Percentiles rank a stretch among this genome's conserved stretches.
These are phyloP conservation scores for Salix purpurea DNA, from an alignment of 345 rosid species.

Conservation along the genomic window DNA sequence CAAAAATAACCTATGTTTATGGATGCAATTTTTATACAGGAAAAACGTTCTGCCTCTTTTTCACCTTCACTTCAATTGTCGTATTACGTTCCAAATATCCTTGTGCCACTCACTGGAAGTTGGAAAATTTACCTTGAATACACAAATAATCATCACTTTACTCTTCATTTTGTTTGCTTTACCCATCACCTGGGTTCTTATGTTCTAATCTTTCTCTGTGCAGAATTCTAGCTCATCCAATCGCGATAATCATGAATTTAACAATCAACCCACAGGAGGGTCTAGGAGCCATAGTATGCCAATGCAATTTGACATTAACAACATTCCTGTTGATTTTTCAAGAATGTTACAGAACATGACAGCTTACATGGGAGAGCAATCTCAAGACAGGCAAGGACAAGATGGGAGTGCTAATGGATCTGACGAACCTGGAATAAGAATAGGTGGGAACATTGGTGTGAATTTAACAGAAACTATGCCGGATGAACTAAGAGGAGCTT, in stretches of 20 bases:
- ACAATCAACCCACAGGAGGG: slow-evolving; percentile 26
- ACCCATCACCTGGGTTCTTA: not conserved
- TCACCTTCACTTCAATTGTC: too few relatives aligned
- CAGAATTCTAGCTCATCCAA: slow-evolving; percentile 29
- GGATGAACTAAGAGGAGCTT: slow-evolving; percentile 51
- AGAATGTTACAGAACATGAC: slow-evolving; percentile 42
- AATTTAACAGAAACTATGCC: slow-evolving; percentile 44
- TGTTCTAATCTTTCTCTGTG: not conserved
- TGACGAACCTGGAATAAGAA: slow-evolving; percentile 36
- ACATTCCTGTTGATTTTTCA: slow-evolving; percentile 28
- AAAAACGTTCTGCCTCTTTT: too few relatives aligned
- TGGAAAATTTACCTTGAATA: too few relatives aligned
- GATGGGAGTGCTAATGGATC: slow-evolving; percentile 14
- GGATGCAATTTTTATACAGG: too few relatives aligned
- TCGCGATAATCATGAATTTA: slow-evolving; percentile 26
- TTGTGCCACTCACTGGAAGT: too few relatives aligned
- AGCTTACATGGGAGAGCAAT: slow-evolving; percentile 28
- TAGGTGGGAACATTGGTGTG: slow-evolving; percentile 39
- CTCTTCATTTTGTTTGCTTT: not conserved
- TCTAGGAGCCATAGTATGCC: slow-evolving; percentile 25
- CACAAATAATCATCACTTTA: not conserved
- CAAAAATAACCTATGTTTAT: too few relatives aligned
- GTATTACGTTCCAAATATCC: too few relatives aligned
- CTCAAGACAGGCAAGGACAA: slow-evolving; percentile 37
- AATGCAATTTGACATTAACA: slow-evolving; percentile 30